Conservation (phyloP, 148 eudicot genomes). For the Drosera capensis region DNA sequence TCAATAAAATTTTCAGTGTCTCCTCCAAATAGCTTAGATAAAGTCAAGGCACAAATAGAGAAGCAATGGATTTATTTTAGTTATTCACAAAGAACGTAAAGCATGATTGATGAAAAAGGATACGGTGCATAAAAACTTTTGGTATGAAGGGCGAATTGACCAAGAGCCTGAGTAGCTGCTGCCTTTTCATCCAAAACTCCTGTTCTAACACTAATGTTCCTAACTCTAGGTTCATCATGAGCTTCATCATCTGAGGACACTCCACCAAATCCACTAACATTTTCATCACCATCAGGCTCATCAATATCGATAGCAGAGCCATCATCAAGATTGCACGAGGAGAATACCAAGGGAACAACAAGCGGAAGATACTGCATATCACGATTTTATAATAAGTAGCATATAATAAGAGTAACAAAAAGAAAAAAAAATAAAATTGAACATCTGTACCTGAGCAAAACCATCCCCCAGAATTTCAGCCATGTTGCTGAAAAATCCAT, state of each 20-base stretch:
- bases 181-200: slow-evolving; percentile 99
- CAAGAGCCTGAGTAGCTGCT: slow-evolving; percentile 96
- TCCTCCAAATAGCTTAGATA: slow-evolving; percentile 75
- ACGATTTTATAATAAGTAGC: neutral
- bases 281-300: slow-evolving; percentile 82
- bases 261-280: slow-evolving; percentile 68
- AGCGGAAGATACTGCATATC: slow-evolving; percentile 77
- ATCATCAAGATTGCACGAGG: slow-evolving; percentile 96
- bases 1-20: slow-evolving; percentile 58
- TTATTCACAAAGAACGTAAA: neutral
- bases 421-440: slow-evolving; percentile 3
- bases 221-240: slow-evolving; percentile 86
- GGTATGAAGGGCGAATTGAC: slow-evolving; percentile 80
- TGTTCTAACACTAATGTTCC: slow-evolving; percentile 88
- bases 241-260: slow-evolving; percentile 98
- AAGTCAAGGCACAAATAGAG: slow-evolving; percentile 29
- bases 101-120: slow-evolving; percentile 28
- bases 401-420: neutral
- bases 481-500: slow-evolving; percentile 95
- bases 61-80: neutral
- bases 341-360: slow-evolving; percentile 75
- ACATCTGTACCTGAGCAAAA: slow-evolving; percentile 52
- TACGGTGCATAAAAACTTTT: slow-evolving; percentile 83
- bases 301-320: slow-evolving; percentile 87
- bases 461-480: slow-evolving; percentile 90